Evolutionary conservation across 257 asterid species (phyloP).

Genomic region (Nicotiana noctiflora): DNA sequence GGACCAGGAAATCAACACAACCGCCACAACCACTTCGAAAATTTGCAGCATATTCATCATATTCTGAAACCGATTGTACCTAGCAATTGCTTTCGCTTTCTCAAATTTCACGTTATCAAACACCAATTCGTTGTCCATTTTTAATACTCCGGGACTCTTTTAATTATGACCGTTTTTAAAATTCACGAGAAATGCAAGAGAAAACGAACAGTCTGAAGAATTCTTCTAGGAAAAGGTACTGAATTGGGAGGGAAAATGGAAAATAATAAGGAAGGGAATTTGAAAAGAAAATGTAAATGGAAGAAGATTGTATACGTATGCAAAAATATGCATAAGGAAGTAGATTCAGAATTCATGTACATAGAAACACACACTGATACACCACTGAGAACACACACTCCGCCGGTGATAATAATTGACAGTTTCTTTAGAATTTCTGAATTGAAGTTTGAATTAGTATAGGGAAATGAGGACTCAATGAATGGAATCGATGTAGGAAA

Average conservation of each 20-base stretch:
- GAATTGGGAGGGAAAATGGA: constrained; percentile 13
- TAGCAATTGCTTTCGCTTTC: constrained; percentile 32
- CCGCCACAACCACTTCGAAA: constrained; percentile 31
- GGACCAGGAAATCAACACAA: constrained; percentile 64
- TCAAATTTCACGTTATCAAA: constrained; percentile 27
- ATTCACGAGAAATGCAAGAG: neutral
- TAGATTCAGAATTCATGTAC: constrained; percentile 25
- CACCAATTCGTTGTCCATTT: constrained; percentile 21
- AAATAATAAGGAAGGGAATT: neutral
- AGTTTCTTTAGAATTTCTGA: neutral
- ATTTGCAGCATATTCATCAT: constrained; percentile 35
- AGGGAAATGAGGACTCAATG: neutral
- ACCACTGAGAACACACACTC: constrained; percentile 17
- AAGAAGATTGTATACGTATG: constrained; percentile 4
- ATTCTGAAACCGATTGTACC: constrained; percentile 38
- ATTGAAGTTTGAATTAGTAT: neutral
- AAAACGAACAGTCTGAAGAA: neutral
- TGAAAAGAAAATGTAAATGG: constrained; percentile 7
- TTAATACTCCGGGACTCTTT: neutral
- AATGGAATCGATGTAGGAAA: neutral
- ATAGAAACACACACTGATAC: constrained; percentile 17
- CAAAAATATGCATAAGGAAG: constrained; percentile 24
- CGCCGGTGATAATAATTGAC: neutral
- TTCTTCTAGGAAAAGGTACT: neutral
- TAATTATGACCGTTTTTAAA: neutral